Evolutionary conservation across 2,329 filamentous ascomycete species (phyloP), one percentile per base, ranked within the genome.

Genomic region (Lecanicillium sp.): DNA sequence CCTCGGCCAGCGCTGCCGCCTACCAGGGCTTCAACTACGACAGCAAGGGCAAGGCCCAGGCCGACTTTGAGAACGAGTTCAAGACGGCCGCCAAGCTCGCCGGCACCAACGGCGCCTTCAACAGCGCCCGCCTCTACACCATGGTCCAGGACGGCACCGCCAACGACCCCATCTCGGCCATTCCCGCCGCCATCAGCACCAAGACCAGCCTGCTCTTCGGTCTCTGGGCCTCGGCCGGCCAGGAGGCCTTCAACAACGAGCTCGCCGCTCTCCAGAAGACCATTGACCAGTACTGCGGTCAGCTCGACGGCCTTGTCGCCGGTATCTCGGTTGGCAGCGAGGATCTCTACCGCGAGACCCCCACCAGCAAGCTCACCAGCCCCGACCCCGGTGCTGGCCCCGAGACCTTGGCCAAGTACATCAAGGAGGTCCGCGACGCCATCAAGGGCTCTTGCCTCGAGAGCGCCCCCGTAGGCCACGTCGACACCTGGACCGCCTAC

Each of bases 301-400:
- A 71, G 34, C 79, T 94, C 51, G 72, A 72, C 29, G 66, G 71
- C 40, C 66, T 84, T 14, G 78, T 94, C 31, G 81, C 79, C 41
- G 88, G 86, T 58, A 90, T 94, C 62, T 89, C 86, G 1, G 78
- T 94, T 38, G 88, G 88, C 45, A 84, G 75, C 48, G 88, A 95
- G 70, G 88, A 95, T 59, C 72, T 92, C 31, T 92, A 92, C 72
- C 82, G 86, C 54, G 75, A 73, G 61, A 85, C 85, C 0, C 72
- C 76, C n/a, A 81, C 72, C 9, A 86, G 84, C 40, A 73, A 81
- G 44, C 61, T 68, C 37, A 77, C 78, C 53, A 62, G 76, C 1
- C 75, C 78, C 28, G 75, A 79, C 41, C 59, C 73, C 28, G 87
- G 87, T 47, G 68, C 73, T 29, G 61, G 71, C 35, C 82, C 87